Percentiles rank a stretch among this genome's conserved stretches.
Conservation (phyloP, 148 eudicot genomes). For the Diospyros kaki region DNA sequence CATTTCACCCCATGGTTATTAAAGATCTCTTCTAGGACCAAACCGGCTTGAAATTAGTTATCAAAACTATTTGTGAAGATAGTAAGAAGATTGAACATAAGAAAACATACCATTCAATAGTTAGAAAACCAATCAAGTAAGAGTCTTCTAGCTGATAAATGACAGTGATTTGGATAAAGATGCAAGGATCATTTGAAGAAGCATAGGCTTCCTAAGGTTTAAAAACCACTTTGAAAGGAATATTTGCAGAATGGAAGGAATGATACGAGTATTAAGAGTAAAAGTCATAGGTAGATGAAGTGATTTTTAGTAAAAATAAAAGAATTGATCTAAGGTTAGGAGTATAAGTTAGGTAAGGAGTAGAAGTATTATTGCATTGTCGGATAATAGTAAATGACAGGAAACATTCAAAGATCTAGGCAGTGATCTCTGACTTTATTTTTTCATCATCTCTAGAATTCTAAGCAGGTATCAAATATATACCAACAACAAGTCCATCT, state of each 20-base stretch:
- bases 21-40: not conserved
- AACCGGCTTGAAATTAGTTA: not conserved
- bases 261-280: not conserved
- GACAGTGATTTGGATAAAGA: not conserved
- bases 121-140: not conserved
- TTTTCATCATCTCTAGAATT: not conserved
- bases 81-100: not conserved
- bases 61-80: not conserved
- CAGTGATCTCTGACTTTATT: not conserved
- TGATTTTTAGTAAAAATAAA: not conserved
- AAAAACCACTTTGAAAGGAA: not conserved
- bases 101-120: not conserved
- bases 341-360: not conserved
- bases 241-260: not conserved
- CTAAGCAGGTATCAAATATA: not conserved
- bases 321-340: too few relatives aligned
- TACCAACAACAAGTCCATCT: not conserved
- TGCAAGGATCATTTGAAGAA: not conserved
- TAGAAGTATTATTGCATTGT: not conserved
- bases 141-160: not conserved
- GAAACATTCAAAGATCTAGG: not conserved
- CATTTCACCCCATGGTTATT: not conserved
- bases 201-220: not conserved
- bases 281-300: not conserved
- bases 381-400: not conserved